A percentile compares a stretch with the other conserved stretches of the same genome.
These are phyloP conservation scores for Phytophthora constricta DNA, from an alignment of 352 stramenopile genomes.

Conservation along the genomic window DNA sequence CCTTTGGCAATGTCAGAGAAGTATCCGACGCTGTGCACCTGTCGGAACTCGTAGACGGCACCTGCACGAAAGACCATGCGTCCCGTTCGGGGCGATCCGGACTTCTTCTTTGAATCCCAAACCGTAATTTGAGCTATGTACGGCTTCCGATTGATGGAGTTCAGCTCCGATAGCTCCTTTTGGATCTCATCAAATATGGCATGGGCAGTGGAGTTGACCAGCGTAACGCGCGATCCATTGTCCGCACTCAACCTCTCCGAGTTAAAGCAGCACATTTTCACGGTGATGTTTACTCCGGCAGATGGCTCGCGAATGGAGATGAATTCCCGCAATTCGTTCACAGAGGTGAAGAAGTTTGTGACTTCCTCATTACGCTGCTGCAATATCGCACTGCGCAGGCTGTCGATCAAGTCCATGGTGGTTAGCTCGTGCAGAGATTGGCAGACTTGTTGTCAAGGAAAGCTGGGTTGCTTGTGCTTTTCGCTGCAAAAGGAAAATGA, in stretches of 20 bases:
- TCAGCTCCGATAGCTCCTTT: not conserved
- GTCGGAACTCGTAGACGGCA: constrained; percentile 15
- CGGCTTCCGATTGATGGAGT: not conserved
- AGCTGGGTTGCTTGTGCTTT: no score
- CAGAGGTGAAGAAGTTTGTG: not conserved
- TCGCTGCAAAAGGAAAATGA: no score
- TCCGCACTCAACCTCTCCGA: not conserved
- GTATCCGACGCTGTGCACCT: constrained; percentile 17
- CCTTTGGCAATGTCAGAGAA: constrained; percentile 17
- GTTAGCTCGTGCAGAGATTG: no score
- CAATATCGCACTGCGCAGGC: no score
- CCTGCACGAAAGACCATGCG: constrained; percentile 10
- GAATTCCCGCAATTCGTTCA: no score
- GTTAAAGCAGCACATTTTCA: not conserved
- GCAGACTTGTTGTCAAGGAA: no score
- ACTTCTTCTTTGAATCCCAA: not conserved
- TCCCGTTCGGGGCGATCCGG: not conserved
- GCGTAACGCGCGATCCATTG: not conserved
- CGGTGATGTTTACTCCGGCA: no score
- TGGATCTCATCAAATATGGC: not conserved
- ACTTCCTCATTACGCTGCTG: no score
- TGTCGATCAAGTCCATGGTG: no score
- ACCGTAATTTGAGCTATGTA: not conserved
- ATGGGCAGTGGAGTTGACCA: not conserved
- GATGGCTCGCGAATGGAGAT: no score